Base-by-base conservation (phyloP, 345 rosid species). In the Eucalyptus erythrocorys region DNA sequence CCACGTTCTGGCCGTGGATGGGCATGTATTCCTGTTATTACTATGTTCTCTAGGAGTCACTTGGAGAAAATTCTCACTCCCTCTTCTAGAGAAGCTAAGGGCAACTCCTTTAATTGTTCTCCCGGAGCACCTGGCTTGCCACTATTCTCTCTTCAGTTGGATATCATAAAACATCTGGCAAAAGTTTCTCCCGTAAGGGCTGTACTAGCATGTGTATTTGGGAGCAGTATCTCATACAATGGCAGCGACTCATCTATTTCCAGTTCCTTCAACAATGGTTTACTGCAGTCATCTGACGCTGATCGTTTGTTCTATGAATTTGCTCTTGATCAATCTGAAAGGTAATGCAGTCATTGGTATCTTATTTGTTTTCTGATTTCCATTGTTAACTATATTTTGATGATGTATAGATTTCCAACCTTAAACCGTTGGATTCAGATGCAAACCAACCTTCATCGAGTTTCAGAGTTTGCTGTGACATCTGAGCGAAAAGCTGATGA, bases 301-400 rank as follows among this genome's bases (percentile, higher is more conserved):
- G 98, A 96, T 90, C 91, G 94, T 90, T 89, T 95, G 89, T 96
- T 96, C 90, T 97, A 95, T 90, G 99, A 97, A 93, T 97, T 97
- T 92, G 98, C 99, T 87, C 99, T 97, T 91, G 99, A 97, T 93
- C 98, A 96, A 87, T 97, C 99, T 92, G 99, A 96, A 92, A 97
- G 99, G 99, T 97, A 93, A 80, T 37, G 89, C 68, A 76, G 43
- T 34, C 49, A 49, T 71, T 37, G 85, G 50, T 87, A 61, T 19
- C 32, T 86, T 51, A 88, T 40, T 40, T 21, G 1, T 76, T 76
- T 48, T 32, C 89, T 88, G 76, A 59, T 92, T 55, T 34, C 87
- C 47, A 87, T 85, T 81, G 87, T 84, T 88, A 61, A 43, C 89
- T 92, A 87, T 87, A 86, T 90, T 82, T 8, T 49, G 48, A 86